phyloP scores from a whole-genome alignment of 2,329 filamentous ascomycete genomes.

The Neonectria magnoliae region DNA sequence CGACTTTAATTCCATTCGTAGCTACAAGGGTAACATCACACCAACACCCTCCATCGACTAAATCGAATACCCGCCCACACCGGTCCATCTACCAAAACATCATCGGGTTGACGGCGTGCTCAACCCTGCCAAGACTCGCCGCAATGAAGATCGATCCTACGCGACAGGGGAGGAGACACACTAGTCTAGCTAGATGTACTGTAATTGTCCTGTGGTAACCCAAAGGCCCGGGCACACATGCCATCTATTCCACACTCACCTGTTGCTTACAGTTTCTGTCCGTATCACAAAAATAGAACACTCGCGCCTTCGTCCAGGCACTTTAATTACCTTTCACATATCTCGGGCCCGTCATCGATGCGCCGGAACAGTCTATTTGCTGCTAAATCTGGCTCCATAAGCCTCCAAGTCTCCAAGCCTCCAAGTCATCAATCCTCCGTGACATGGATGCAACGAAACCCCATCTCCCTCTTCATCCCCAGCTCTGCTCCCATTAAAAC shows the following conservation, averaged over 20 bases:
- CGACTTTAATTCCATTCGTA: background rate
- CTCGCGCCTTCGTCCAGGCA: background rate
- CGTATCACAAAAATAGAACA: background rate
- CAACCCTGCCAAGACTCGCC: background rate
- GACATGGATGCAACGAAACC: background rate
- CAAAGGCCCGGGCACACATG: background rate
- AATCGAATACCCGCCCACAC: too few relatives aligned
- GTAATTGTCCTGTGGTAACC: background rate
- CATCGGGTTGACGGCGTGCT: background rate
- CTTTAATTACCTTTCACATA: background rate
- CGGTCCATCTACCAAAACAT: background rate
- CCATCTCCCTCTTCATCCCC: constrained; percentile 20
- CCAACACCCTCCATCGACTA: background rate
- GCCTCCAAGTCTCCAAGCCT: background rate
- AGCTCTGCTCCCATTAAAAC: constrained; percentile 26
- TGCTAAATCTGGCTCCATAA: background rate
- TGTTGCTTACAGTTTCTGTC: constrained; percentile 9
- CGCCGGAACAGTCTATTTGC: background rate
- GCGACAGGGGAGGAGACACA: background rate
- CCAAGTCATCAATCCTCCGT: background rate
- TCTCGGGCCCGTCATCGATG: background rate
- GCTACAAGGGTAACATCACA: background rate
- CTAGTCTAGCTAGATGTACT: background rate
- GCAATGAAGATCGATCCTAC: constrained; percentile 7
- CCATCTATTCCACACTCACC: constrained; percentile 16